Conservation (phyloP, 2,329 filamentous ascomycete species). For the Pseudogymnoascus sp. region DNA sequence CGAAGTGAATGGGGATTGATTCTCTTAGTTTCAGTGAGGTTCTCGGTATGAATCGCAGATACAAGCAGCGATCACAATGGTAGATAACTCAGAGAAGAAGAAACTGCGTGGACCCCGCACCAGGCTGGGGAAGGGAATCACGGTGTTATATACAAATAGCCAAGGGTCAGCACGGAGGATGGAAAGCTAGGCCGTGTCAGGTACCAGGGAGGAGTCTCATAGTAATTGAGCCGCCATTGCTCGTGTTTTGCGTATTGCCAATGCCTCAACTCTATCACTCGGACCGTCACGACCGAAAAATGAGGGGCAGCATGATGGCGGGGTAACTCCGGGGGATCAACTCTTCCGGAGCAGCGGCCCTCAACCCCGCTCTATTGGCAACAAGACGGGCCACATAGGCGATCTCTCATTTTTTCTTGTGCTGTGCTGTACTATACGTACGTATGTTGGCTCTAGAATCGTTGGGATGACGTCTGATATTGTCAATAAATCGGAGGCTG, state of each 20-base stretch:
- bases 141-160: not conserved
- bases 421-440: not conserved
- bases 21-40: not conserved
- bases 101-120: not conserved
- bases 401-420: not conserved
- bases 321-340: constrained; percentile 1
- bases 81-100: not conserved
- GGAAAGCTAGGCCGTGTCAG: not conserved
- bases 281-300: constrained; percentile 46
- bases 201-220: not conserved
- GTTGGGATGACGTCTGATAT: constrained; percentile 5
- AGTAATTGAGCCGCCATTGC: not conserved
- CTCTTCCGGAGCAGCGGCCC: not conserved
- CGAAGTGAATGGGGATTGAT: not conserved
- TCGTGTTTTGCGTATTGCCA: constrained; percentile 10
- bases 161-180: not conserved
- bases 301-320: constrained; percentile 24
- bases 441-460: not conserved
- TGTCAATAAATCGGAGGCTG: not conserved
- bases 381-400: not conserved
- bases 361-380: not conserved
- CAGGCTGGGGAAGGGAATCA: not conserved
- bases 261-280: constrained; percentile 36
- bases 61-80: not conserved
- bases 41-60: not conserved